Conservation (phyloP, 192 early-diverging fungal species). For the Coemansia interrupta region DNA sequence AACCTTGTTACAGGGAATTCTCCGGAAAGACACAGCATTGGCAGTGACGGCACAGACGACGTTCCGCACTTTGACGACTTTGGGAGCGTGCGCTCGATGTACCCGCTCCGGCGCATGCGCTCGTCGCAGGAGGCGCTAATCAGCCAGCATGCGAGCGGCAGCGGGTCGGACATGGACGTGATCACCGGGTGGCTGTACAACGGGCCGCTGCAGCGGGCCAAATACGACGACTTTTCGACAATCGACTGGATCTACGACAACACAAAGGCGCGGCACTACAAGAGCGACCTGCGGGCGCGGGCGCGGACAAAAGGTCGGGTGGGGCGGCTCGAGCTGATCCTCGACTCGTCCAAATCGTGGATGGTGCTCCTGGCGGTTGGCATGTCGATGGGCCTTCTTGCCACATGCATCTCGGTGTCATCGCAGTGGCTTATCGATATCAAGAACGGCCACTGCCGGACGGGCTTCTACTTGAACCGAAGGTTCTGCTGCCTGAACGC, state of each 20-base stretch:
- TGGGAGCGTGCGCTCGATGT: slow-evolving; percentile 11
- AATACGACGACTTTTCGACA: slow-evolving; percentile 53
- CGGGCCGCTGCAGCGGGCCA: slow-evolving; percentile 46
- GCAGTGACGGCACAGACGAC: slow-evolving; percentile 6
- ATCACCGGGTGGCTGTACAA: slow-evolving; percentile 53
- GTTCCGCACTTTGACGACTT: slow-evolving; percentile 24
- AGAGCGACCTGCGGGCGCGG: slow-evolving; percentile 22
- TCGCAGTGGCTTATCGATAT: slow-evolving; percentile 81
- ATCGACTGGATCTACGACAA: slow-evolving; percentile 56
- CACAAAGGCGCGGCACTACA: slow-evolving; percentile 36
- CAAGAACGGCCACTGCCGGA: slow-evolving; percentile 78
- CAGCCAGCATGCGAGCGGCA: background rate
- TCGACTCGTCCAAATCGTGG: slow-evolving; percentile 40
- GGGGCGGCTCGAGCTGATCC: slow-evolving; percentile 21
- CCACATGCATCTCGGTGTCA: slow-evolving; percentile 41
- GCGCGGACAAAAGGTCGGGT: slow-evolving; percentile 7
- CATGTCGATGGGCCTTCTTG: slow-evolving; percentile 39
- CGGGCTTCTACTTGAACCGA: slow-evolving; percentile 72
- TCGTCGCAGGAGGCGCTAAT: slow-evolving; percentile 43
- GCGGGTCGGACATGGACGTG: slow-evolving; percentile 32
- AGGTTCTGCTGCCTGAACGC: slow-evolving; percentile 82
- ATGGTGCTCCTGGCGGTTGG: slow-evolving; percentile 40
- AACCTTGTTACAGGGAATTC: too few relatives aligned
- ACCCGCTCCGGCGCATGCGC: slow-evolving; percentile 32
- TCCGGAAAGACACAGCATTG: background rate